Evolutionary conservation across 768 basidiomycete genomes (phyloP), one percentile per base, ranked within the genome.

Genomic region (Mycena crocata): DNA sequence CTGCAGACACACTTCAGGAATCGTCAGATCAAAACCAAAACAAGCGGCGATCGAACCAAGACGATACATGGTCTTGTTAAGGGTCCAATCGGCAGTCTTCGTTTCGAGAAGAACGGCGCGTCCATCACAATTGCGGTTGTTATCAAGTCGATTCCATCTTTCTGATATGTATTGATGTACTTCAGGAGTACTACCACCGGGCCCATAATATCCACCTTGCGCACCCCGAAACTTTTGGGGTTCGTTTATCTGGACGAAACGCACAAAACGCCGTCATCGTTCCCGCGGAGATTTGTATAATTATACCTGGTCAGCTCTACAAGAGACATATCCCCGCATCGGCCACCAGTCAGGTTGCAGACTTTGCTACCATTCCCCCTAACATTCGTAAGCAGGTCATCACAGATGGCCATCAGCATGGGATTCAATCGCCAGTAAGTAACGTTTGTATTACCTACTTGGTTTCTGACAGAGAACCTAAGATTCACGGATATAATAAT

Each of bases 221-320:
- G 19, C 73, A 74, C 66, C 84, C 84, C 0, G 73, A 72, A 0
- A 78, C 79, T 9, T 71, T 85, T 32, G 86, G 84, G 3, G 75
- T 88, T 8, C 67, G 64, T 3, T 66, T 81, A 9, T 74, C 78
- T 9, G 70, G 67, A 9, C 52, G 74, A 44, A 76, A 73, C 1
- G 73, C 71, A 0, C 68, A 70, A 2, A 71, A 72, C 10, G 74
- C 77, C 0, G 77, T 77, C 0, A 73, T 83, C n/a, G 75, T 89
- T 7, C 89, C 89, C 0, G 79, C 84, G 0, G 88, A 90, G 62
- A 63, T 86, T 0, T 88, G 86, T 57, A 30, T 67, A 0, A 64
- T 90, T 14, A 69, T 80, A 5, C 77, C 81, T 0, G 82, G 86
- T 2, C 89, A 90, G 57, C 70, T 87, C 0, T 89, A 80, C 69